phyloP scores from a whole-genome alignment of 2,329 filamentous ascomycete genomes.

The Botryotinia convoluta region DNA sequence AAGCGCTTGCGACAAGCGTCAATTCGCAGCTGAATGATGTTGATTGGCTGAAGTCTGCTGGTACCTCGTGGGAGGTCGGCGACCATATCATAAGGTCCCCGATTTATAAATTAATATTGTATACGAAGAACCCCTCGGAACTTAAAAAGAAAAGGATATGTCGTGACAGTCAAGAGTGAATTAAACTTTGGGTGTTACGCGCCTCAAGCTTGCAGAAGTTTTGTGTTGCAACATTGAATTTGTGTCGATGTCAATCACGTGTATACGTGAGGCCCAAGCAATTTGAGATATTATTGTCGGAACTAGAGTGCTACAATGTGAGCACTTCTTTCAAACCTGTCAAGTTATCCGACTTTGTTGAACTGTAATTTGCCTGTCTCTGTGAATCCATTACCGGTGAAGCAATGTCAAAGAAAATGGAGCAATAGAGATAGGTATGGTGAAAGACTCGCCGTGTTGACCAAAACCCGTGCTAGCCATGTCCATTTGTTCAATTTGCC shows the following conservation, averaged over 20 bases:
- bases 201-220: constrained; percentile 10
- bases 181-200: constrained; percentile 14
- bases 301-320: constrained; percentile 8
- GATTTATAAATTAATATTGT: constrained; percentile 14
- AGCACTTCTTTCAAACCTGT: not conserved
- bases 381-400: not conserved
- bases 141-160: constrained; percentile 5
- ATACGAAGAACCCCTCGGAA: constrained; percentile 3
- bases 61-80: constrained; percentile 19
- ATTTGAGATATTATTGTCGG: constrained; percentile 3
- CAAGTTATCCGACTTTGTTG: not conserved
- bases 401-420: not conserved
- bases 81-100: constrained; percentile 18
- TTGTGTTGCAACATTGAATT: constrained; percentile 1
- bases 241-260: constrained; percentile 15
- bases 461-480: not conserved
- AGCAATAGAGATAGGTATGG: not conserved
- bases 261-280: not conserved
- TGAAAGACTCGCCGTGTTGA: not conserved
- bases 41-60: constrained; percentile 20
- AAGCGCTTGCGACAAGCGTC: constrained; percentile 18
- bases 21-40: constrained; percentile 3
- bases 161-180: constrained; percentile 4
- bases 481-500: not conserved
- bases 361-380: not conserved